These are phyloP conservation scores for Grosmannia huntii DNA, from an alignment of 2,329 filamentous ascomycete species.

Conservation along the genomic window DNA sequence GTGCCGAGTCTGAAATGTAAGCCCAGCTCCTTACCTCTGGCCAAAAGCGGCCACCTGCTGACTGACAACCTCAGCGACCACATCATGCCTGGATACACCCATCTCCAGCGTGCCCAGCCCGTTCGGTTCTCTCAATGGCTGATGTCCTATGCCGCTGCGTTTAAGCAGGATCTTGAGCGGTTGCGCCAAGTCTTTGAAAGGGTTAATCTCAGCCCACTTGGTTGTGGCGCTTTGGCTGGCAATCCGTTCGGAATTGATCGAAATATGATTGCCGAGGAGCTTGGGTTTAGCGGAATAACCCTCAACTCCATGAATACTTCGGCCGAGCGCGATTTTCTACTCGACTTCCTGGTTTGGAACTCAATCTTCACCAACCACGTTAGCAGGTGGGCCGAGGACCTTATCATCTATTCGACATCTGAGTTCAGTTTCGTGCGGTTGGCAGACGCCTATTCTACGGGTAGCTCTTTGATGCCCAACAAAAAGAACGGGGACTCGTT, in stretches of 20 bases:
- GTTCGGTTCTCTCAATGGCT: slow-evolving; percentile 75
- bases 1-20: slow-evolving; percentile 57
- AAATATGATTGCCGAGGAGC: slow-evolving; percentile 63
- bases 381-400: slow-evolving; percentile 67
- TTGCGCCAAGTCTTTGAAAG: slow-evolving; percentile 57
- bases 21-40: not conserved
- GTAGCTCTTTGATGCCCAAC: slow-evolving; percentile 64
- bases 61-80: slow-evolving; percentile 29
- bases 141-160: slow-evolving; percentile 58
- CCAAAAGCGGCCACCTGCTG: not conserved
- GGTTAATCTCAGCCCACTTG: slow-evolving; percentile 59
- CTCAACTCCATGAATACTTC: slow-evolving; percentile 67
- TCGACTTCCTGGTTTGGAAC: slow-evolving; percentile 70
- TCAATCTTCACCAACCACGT: slow-evolving; percentile 67
- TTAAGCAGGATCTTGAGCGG: slow-evolving; percentile 64
- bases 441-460: slow-evolving; percentile 67
- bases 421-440: slow-evolving; percentile 66
- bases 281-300: slow-evolving; percentile 65
- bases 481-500: slow-evolving; percentile 72
- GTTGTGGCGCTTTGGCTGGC: slow-evolving; percentile 64
- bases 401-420: slow-evolving; percentile 66
- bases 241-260: slow-evolving; percentile 73
- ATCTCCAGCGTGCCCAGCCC: slow-evolving; percentile 68
- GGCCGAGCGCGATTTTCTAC: slow-evolving; percentile 69
- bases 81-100: slow-evolving; percentile 79